These are phyloP conservation scores for Thelonectria rubi DNA, from an alignment of 2,329 filamentous ascomycete genomes.

Conservation along the genomic window DNA sequence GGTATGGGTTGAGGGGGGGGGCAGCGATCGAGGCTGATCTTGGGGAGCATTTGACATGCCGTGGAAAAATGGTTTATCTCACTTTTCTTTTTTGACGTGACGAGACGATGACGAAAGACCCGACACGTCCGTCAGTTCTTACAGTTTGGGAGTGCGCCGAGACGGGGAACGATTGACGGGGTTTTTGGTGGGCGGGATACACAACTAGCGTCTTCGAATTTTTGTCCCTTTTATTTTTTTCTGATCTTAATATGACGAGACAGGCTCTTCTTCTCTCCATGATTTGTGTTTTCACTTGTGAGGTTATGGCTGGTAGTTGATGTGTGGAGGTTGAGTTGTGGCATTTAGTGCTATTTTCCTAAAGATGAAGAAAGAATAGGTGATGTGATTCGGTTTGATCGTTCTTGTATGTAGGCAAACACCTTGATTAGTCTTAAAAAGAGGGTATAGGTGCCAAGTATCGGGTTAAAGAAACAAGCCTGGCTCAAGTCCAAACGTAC, in stretches of 20 bases:
- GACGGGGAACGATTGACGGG: conserved; percentile 23
- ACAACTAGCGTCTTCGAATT: conserved; percentile 36
- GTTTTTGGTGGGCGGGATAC: conserved; percentile 28
- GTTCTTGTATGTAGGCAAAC: too few relatives aligned
- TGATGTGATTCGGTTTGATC: too few relatives aligned
- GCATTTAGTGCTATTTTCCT: background rate
- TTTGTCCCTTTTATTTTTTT: background rate
- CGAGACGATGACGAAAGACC: conserved; percentile 38
- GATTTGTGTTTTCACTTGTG: background rate
- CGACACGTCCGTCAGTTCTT: background rate
- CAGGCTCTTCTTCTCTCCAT: conserved; percentile 21
- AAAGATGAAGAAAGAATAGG: background rate
- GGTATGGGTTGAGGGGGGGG: background rate
- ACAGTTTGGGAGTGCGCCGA: conserved; percentile 26
- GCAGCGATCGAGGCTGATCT: background rate
- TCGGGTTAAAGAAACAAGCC: too few relatives aligned
- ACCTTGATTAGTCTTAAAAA: too few relatives aligned
- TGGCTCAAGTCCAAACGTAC: too few relatives aligned
- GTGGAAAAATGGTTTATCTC: conserved; percentile 31
- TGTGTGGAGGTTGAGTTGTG: conserved; percentile 28
- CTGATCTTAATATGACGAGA: conserved; percentile 30
- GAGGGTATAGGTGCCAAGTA: too few relatives aligned
- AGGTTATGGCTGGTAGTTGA: conserved; percentile 33
- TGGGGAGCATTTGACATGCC: conserved; percentile 3
- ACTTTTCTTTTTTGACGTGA: conserved; percentile 32